Percentiles rank a stretch among this genome's conserved stretches.
phyloP scores from a whole-genome alignment of 192 early-diverging fungal species.

The Coemansia sp. region DNA sequence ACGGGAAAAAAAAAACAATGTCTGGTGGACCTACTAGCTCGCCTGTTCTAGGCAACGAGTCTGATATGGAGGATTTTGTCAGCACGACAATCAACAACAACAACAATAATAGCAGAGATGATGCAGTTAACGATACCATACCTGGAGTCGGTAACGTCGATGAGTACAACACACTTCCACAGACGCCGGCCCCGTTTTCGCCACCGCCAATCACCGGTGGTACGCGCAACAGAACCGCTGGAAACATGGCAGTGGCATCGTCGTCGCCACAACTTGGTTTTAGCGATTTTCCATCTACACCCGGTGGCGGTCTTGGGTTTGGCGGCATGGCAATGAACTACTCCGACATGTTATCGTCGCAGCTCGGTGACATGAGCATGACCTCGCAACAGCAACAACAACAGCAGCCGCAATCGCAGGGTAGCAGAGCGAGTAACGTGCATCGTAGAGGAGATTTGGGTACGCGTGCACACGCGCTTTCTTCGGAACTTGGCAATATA shows the following conservation, averaged over 20 bases:
- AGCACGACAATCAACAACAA: neutral
- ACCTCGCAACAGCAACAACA: conserved; percentile 12
- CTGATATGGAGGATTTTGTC: conserved; percentile 26
- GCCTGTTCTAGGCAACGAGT: conserved; percentile 39
- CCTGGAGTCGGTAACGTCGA: neutral
- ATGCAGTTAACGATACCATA: neutral
- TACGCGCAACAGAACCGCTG: neutral
- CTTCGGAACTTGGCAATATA: conserved; percentile 45
- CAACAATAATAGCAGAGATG: neutral
- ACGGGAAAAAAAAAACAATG: conserved; percentile 11
- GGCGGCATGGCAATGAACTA: conserved; percentile 29
- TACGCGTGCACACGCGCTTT: conserved; percentile 35
- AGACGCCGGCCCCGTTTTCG: conserved; percentile 47
- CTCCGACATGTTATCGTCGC: conserved; percentile 43
- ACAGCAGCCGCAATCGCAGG: neutral
- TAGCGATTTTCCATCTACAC: conserved; percentile 46
- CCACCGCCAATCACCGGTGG: conserved; percentile 17
- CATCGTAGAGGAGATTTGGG: conserved; percentile 44
- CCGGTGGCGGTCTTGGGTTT: conserved; percentile 18
- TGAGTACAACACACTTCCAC: conserved; percentile 44
- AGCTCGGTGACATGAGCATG: conserved; percentile 44
- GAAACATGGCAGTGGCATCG: conserved; percentile 5
- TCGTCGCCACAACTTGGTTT: conserved; percentile 46
- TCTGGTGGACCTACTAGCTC: conserved; percentile 37
- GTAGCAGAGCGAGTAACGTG: conserved; percentile 6